Evolutionary conservation across 2,329 filamentous ascomycete genomes (phyloP), one percentile per base, ranked within the genome.

Genomic region (Aspergillus arachidicola): DNA sequence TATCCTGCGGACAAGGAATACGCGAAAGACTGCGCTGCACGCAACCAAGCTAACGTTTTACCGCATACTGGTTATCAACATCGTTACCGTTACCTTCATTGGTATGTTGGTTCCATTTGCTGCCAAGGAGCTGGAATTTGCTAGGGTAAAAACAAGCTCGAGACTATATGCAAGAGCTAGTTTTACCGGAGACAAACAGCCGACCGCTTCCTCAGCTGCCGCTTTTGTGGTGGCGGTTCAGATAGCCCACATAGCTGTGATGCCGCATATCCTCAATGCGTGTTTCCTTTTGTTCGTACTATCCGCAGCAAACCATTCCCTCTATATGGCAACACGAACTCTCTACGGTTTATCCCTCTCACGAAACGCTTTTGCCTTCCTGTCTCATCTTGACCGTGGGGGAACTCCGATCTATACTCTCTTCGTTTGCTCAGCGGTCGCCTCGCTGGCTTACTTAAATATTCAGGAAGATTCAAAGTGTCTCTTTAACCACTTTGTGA

Each of bases 41-140:
- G 91, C 91, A 59, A 93, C 93, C 81, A 90, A 88, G 75, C 84
- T 93, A 56, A 93, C 91, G 67, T 94, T 94, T 78, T 94, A 87
- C 82, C 91, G 91, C 62, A 94, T 94, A 75, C 79, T 92, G 68
- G 82, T 94, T 80, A 94, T 94, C 82, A 94, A 94, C 82, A 84
- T 88, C 71, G 77, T 92, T 63, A 89, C 86, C 23, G 89, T 93
- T 38, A 84, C 94, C 57, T 83, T 94, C 57, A 82, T 94, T 59
- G 91, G 91, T 72, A 91, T 92, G 84, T 83, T 90, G 58, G 89
- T 94, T 5, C 90, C 90, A 1, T 94, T 91, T 82, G 80, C 93
- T 82, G 86, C 85, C 45, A 0, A 66, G 0, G 76, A 85, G 0
- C 86, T 93, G 7, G 78, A 80, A 23, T 88, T 89, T 66, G 76